Conservation (phyloP, 2,329 filamentous ascomycete genomes). For the Ophiosphaerella korrae region DNA sequence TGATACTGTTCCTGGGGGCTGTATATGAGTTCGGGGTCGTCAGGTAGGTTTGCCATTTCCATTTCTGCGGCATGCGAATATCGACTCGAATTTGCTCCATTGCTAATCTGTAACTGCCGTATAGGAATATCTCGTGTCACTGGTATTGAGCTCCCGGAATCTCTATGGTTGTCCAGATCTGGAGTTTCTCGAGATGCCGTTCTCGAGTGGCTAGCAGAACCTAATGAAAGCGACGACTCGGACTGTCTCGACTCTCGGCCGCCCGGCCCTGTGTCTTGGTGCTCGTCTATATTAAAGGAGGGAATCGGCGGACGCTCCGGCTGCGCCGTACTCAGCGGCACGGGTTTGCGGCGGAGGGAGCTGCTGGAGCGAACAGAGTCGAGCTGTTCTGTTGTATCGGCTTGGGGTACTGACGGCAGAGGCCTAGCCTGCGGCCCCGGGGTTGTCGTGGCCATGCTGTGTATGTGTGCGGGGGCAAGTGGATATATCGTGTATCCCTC, state of each 20-base stretch:
- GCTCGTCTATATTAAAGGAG: slow-evolving; percentile 40
- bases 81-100: slow-evolving; percentile 36
- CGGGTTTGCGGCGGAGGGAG: slow-evolving; percentile 33
- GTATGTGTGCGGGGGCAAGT: background rate
- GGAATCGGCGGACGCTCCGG: slow-evolving; percentile 32
- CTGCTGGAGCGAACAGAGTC: slow-evolving; percentile 26
- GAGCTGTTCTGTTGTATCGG: slow-evolving; percentile 11
- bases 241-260: slow-evolving; percentile 43
- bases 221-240: slow-evolving; percentile 38
- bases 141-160: slow-evolving; percentile 31
- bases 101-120: slow-evolving; percentile 41
- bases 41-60: slow-evolving; percentile 32
- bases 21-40: slow-evolving; percentile 30
- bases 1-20: slow-evolving; percentile 27
- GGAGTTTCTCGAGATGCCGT: slow-evolving; percentile 42
- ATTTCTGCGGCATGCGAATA: slow-evolving; percentile 41
- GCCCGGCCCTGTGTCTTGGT: slow-evolving; percentile 33
- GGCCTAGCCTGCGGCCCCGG: slow-evolving; percentile 27
- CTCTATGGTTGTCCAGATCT: slow-evolving; percentile 27
- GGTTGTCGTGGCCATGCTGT: slow-evolving; percentile 36
- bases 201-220: slow-evolving; percentile 42
- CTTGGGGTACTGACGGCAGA: slow-evolving; percentile 34
- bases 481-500: background rate
- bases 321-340: slow-evolving; percentile 20
- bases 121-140: slow-evolving; percentile 42